Percentiles rank a stretch among this genome's conserved stretches.
Evolutionary conservation across 2,329 filamentous ascomycete genomes (phyloP).

Genomic region (Ceratocystis albifundus): DNA sequence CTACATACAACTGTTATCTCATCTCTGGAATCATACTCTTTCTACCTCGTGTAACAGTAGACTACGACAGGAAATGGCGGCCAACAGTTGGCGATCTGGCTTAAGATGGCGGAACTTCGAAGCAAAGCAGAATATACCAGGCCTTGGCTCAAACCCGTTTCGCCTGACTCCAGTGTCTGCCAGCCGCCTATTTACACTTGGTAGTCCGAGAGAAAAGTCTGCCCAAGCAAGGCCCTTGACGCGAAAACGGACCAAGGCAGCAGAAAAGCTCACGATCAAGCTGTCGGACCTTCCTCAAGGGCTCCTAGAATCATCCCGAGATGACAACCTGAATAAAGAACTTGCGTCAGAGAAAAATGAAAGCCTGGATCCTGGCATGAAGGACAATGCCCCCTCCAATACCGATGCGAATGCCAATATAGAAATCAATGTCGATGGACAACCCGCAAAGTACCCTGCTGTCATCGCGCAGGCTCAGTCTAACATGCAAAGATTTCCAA

Average conservation of each 20-base stretch:
- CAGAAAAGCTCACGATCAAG: slow-evolving; percentile 37
- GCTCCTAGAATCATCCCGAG: slow-evolving; percentile 30
- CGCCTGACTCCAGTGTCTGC: background rate
- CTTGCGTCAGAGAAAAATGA: background rate
- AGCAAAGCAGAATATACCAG: background rate
- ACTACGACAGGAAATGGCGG: background rate
- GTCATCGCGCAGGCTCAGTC: slow-evolving; percentile 75
- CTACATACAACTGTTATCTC: background rate
- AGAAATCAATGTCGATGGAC: slow-evolving; percentile 24
- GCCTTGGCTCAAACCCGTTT: background rate
- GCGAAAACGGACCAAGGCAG: background rate
- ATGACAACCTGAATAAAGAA: background rate
- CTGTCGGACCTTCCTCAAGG: slow-evolving; percentile 49
- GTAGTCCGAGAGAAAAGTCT: background rate
- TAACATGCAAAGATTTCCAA: slow-evolving; percentile 82
- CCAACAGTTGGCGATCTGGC: background rate
- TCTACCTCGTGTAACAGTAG: slow-evolving; percentile 8
- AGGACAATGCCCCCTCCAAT: background rate
- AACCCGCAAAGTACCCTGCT: slow-evolving; percentile 59
- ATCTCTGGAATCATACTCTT: background rate
- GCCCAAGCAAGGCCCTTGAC: background rate
- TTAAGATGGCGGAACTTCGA: background rate
- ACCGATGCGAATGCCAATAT: background rate
- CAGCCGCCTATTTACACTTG: background rate
- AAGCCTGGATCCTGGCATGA: background rate